These are phyloP conservation scores for Vitellaria paradoxa DNA, from an alignment of 179 eudicot species.

Conservation along the genomic window DNA sequence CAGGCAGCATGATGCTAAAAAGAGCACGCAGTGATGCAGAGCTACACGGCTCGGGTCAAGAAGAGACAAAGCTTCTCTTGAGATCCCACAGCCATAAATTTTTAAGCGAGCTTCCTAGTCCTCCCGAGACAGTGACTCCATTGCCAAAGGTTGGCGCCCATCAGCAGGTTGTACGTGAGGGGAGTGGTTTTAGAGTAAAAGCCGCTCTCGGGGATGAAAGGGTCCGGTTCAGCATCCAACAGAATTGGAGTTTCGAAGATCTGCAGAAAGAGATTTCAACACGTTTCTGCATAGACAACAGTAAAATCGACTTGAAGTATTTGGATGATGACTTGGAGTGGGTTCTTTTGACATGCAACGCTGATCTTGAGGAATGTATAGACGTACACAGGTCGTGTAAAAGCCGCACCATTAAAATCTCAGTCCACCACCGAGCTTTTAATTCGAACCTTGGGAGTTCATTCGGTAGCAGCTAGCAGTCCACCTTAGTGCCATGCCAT, in stretches of 20 bases:
- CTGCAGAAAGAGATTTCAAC: slow-evolving; percentile 51
- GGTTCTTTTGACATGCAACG: slow-evolving; percentile 91
- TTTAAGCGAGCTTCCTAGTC: slow-evolving; percentile 9
- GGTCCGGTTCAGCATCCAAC: slow-evolving; percentile 56
- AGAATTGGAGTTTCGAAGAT: slow-evolving; percentile 50
- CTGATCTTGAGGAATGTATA: slow-evolving; percentile 78
- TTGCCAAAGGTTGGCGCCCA: slow-evolving; percentile 26
- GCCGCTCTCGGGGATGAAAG: slow-evolving; percentile 69
- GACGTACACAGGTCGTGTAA: slow-evolving; percentile 59
- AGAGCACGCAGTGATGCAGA: slow-evolving; percentile 39
- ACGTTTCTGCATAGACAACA: slow-evolving; percentile 51
- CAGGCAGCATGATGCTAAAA: slow-evolving; percentile 32
- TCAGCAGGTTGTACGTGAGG: slow-evolving; percentile 23
- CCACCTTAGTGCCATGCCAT: slow-evolving; percentile 18
- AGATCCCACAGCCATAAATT: not conserved
- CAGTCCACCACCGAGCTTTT: slow-evolving; percentile 36
- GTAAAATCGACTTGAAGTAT: slow-evolving; percentile 61
- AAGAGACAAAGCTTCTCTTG: not conserved
- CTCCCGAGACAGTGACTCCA: slow-evolving; percentile 26
- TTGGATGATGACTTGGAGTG: slow-evolving; percentile 86
- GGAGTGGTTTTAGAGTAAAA: slow-evolving; percentile 45
- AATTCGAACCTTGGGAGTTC: slow-evolving; percentile 49
- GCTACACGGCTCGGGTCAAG: slow-evolving; percentile 5
- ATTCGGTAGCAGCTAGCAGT: slow-evolving; percentile 45
- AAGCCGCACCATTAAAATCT: slow-evolving; percentile 57